Base-by-base conservation (phyloP, 805 yeast genomes). In the Sugiyamaella boreocaroliniensis region DNA sequence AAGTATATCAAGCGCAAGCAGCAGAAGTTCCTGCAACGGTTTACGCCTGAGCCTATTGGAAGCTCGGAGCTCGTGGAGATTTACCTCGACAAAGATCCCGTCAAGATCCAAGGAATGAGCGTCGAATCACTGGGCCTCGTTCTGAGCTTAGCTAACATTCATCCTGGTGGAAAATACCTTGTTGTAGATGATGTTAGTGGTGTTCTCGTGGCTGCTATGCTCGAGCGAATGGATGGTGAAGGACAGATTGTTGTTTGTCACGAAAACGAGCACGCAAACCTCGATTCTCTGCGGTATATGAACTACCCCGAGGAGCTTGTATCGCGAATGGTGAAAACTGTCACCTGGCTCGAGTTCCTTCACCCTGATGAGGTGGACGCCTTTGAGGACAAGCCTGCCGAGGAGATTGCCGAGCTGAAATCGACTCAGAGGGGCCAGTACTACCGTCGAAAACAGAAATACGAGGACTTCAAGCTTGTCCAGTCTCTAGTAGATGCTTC, bases 151-250 rank as follows among this genome's bases (percentile, higher is more conserved):
- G 96, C 85, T 1, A 89, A 92, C 64, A 79, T 93, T 34, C 81
- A 83, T 63, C 89, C 96, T 0, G 96, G 96, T 10, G 98, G 99
- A 0, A 81, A 78, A 54, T 93, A 93, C 63, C 71, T 93, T 19
- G 83, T 92, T 2, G 76, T 89, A 51, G 99, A 93, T 64, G 99
- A 93, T 64, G 85, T 96, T n/a, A 90, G 96, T 32, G 97, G 98
- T 6, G 76, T 92, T n/a, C 65, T 93, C 0, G 79, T 86, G 5
- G 86, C 86, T 55, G 88, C 95, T 3, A 74, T 93, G 76, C 65
- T 93, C 69, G 99, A 93, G 66, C 76, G 97, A 64, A 87, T 95
- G 92, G 82, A 81, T 55, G 80, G 80, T 4, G 68, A 64, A 1
- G 96, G 96, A 12, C 71, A 80, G 49, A 80, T 93, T 44, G 75